Conservation (phyloP, 2,329 filamentous ascomycete species). For the Fusarium haematococcum region DNA sequence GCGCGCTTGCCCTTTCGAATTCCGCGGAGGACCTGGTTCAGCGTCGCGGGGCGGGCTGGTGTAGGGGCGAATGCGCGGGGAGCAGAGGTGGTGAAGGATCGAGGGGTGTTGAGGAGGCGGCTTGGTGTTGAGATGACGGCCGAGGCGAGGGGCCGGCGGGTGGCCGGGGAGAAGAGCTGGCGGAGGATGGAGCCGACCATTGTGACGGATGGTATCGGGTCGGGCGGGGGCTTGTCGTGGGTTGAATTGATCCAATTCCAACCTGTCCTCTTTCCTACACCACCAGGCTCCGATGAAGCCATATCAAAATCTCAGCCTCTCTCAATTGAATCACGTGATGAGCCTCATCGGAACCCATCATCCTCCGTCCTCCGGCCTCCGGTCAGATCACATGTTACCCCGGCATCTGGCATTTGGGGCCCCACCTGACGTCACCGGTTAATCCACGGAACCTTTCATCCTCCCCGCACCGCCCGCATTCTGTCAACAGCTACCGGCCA, state of each 20-base stretch:
- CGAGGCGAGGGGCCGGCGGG: slow-evolving; percentile 43
- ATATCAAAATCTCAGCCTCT: slow-evolving; percentile 44
- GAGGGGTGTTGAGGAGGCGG: slow-evolving; percentile 44
- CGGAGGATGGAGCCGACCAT: slow-evolving; percentile 53
- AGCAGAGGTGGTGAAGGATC: slow-evolving; percentile 43
- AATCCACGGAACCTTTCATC: slow-evolving; percentile 36
- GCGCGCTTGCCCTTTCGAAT: slow-evolving; percentile 83
- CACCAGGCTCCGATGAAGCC: slow-evolving; percentile 24
- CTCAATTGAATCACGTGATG: slow-evolving; percentile 27
- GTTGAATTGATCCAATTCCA: slow-evolving; percentile 26
- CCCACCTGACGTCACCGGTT: slow-evolving; percentile 44
- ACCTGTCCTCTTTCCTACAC: slow-evolving; percentile 20
- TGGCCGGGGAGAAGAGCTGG: slow-evolving; percentile 50
- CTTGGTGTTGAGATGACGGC: slow-evolving; percentile 26
- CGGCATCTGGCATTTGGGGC: slow-evolving; percentile 1
- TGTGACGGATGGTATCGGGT: slow-evolving; percentile 39
- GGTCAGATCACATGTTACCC: slow-evolving; percentile 39
- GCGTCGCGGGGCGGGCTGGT: slow-evolving; percentile 68
- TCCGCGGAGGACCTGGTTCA: slow-evolving; percentile 80
- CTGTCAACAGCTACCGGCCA: not conserved
- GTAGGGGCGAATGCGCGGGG: slow-evolving; percentile 54
- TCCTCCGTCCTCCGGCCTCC: slow-evolving; percentile 17
- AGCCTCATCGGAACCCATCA: not conserved
- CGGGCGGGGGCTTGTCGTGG: slow-evolving; percentile 35
- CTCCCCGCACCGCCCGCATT: slow-evolving; percentile 24